A percentile compares a stretch with the other conserved stretches of the same genome.
These are phyloP conservation scores for Barnettozyma vustinii DNA, from an alignment of 805 yeast species.

Conservation along the genomic window DNA sequence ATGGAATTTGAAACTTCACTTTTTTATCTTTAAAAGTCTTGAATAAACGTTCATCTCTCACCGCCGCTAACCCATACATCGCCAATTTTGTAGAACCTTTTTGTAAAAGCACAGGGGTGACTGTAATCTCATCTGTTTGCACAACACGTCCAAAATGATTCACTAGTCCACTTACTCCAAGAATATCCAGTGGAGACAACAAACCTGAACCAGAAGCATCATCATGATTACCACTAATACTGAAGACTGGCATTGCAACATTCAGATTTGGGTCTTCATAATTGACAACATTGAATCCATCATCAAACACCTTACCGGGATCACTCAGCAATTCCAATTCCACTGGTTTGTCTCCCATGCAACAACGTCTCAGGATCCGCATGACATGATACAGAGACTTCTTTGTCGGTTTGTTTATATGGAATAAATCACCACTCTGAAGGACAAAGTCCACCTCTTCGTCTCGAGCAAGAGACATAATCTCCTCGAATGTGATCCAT, in stretches of 20 bases:
- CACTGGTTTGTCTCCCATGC: constrained; percentile 85
- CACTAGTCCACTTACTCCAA: constrained; percentile 74
- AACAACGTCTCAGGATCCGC: constrained; percentile 58
- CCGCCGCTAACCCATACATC: constrained; percentile 81
- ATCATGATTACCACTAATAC: constrained; percentile 94
- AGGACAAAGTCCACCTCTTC: constrained; percentile 81
- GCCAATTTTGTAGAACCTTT: constrained; percentile 83
- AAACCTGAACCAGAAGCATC: constrained; percentile 87
- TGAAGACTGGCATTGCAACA: constrained; percentile 84
- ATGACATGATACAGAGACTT: constrained; percentile 82
- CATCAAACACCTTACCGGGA: constrained; percentile 57
- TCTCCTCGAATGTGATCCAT: constrained; percentile 82
- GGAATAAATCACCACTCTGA: constrained; percentile 93
- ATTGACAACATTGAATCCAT: constrained; percentile 66
- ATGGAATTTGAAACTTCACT: constrained; percentile 75
- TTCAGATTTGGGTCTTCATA: constrained; percentile 90
- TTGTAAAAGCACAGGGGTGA: constrained; percentile 72
- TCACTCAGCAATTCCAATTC: constrained; percentile 80
- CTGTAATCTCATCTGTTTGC: constrained; percentile 66
- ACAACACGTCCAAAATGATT: constrained; percentile 86
- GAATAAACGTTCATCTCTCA: constrained; percentile 83
- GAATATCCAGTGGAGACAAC: constrained; percentile 79
- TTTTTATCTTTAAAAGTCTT: constrained; percentile 76
- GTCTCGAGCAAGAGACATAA: constrained; percentile 62
- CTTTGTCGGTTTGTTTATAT: constrained; percentile 82